A percentile compares a stretch with the other conserved stretches of the same genome.
Conservation (phyloP, 345 rosid species). For the Hibiscus trionum region DNA sequence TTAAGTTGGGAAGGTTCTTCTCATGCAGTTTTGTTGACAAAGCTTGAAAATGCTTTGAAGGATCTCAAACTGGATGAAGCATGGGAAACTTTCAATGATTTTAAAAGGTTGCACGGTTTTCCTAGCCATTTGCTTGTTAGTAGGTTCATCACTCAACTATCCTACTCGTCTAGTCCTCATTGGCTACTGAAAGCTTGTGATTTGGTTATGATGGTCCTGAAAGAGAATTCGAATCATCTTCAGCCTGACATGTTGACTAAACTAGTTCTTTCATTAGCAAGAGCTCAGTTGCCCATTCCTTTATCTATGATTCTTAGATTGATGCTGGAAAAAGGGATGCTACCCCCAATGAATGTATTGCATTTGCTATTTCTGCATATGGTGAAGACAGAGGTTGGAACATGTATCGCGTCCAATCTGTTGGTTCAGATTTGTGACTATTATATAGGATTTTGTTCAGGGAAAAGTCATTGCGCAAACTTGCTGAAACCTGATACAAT, state of each 20-base stretch:
- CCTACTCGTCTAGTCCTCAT: slow-evolving; percentile 49
- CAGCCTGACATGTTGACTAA: slow-evolving; percentile 36
- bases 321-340: slow-evolving; percentile 42
- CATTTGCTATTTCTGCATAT: slow-evolving; percentile 50
- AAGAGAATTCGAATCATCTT: slow-evolving; percentile 36
- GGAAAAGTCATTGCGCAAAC: slow-evolving; percentile 21
- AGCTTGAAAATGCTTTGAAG: slow-evolving; percentile 52
- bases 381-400: slow-evolving; percentile 69
- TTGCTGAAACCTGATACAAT: slow-evolving; percentile 51
- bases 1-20: slow-evolving; percentile 50
- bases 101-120: slow-evolving; percentile 49
- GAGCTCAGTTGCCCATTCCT: slow-evolving; percentile 58
- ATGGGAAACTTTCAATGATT: slow-evolving; percentile 57
- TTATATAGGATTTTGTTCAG: slow-evolving; percentile 11
- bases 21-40: slow-evolving; percentile 37
- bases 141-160: slow-evolving; percentile 45
- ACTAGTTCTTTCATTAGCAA: slow-evolving; percentile 53
- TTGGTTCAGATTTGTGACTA: slow-evolving; percentile 55
- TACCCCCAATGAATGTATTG: slow-evolving; percentile 31
- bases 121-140: slow-evolving; percentile 31
- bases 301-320: slow-evolving; percentile 45
- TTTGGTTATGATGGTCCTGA: slow-evolving; percentile 32
- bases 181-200: slow-evolving; percentile 56
- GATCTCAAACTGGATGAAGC: slow-evolving; percentile 46
- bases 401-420: slow-evolving; percentile 57